Base-by-base conservation (phyloP, 345 rosid genomes). In the Raphanus sativus region DNA sequence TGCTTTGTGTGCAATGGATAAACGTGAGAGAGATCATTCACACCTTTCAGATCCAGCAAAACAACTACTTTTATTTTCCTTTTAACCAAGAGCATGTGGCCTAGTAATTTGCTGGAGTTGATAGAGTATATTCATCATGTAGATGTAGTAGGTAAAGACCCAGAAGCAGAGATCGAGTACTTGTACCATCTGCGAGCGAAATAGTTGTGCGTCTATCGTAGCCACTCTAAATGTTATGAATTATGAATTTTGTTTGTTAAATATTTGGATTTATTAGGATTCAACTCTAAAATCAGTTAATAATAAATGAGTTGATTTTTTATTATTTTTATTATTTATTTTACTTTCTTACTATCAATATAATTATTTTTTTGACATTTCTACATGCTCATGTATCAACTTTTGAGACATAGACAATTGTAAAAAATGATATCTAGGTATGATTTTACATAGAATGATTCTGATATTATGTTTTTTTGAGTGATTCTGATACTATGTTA, bases 1-100 rank as follows among this genome's bases (percentile, higher is more conserved):
- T 62, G 69, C 80, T 69, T 69, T 69, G 38, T 50, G 69, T 34
- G 42, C 55, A 5, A 50, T 69, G 63, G 62, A 52, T 76, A 62
- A 69, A 76, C 79, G 79, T 76, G 79, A 69, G 63, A 61, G 33
- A 25, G 34, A 76, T 76, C 75, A 76, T 77, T 70, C 40, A n/a
- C 56, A 77, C 58, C 70, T 62, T 69, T 69, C 25, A 16, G 67
- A 62, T 15, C 62, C 62, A 58, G 13, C 62, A 4, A 56, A 56
- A 56, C 11, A 30, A 32, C 36, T 54, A 54, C 62, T 56, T 56
- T 17, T 21, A 4, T 58, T 58, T 29, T 61, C 16, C 38, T n/a
- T 62, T 62, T n/a, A 62, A 30, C 40, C 65, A 62, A n/a, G 38
- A 62, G 24, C 40, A 30, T 62, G 40, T 30, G 65, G 11, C 12